These are phyloP conservation scores for Arthroderma sp. DNA, from an alignment of 2,329 filamentous ascomycete genomes.

Conservation along the genomic window DNA sequence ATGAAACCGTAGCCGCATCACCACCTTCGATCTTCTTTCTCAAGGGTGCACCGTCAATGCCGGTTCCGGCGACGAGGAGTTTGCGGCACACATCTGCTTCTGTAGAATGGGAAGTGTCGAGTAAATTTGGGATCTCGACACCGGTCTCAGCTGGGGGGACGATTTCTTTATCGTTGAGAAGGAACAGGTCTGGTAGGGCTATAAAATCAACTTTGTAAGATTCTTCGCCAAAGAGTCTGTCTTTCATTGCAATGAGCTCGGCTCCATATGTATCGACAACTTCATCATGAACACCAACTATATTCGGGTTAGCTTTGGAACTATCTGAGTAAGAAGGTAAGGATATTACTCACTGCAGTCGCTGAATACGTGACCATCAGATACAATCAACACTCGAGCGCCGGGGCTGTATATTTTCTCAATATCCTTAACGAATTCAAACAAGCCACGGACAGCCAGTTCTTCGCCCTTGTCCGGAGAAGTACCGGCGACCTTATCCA, in stretches of 20 bases:
- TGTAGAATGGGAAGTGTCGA: not conserved
- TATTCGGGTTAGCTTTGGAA: not conserved
- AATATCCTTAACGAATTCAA: not conserved
- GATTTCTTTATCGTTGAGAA: not conserved
- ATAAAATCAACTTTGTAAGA: not conserved
- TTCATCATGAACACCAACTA: conserved; percentile 2
- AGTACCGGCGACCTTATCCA: conserved; percentile 1
- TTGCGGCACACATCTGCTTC: conserved; percentile 2
- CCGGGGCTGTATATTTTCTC: conserved; percentile 2
- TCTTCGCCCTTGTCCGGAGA: conserved; percentile 3
- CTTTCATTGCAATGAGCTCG: not conserved
- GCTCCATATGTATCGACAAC: conserved; percentile 3
- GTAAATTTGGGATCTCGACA: not conserved
- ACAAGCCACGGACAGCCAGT: not conserved
- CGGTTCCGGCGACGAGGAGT: conserved; percentile 1
- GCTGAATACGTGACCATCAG: conserved; percentile 3
- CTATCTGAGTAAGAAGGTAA: too few relatives aligned
- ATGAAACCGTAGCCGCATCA: not conserved
- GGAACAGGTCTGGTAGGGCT: conserved; percentile 3
- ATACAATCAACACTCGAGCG: conserved; percentile 3
- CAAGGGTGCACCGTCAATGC: not conserved
- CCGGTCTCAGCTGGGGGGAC: not conserved
- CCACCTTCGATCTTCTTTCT: not conserved
- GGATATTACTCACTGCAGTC: conserved; percentile 2
- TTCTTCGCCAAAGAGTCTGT: not conserved